phyloP scores from a whole-genome alignment of 1,284 basidiomycete species.

The Coniophora puteana region DNA sequence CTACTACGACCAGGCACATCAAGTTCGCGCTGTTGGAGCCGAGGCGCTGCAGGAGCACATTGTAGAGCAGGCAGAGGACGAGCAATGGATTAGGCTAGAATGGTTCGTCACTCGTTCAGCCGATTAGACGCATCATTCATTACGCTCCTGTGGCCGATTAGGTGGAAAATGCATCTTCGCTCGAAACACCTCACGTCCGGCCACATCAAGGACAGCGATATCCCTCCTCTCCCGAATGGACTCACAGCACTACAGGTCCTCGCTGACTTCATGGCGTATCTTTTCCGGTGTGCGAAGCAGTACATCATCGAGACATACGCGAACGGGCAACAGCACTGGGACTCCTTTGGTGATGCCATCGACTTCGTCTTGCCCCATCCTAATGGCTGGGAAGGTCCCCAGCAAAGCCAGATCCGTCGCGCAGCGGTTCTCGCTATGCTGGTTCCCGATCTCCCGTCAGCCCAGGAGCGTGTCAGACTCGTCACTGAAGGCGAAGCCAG shows the following conservation, averaged over 20 bases:
- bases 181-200: conserved; percentile 26
- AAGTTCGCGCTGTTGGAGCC: conserved; percentile 43
- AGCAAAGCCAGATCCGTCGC: conserved; percentile 33
- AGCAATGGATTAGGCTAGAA: conserved; percentile 41
- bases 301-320: conserved; percentile 47
- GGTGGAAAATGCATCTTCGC: conserved; percentile 58
- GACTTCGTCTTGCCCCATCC: conserved; percentile 39
- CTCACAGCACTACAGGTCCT: conserved; percentile 44
- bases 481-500: conserved; percentile 51
- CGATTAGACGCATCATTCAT: neutral
- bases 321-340: conserved; percentile 35
- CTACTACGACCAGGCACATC: conserved; percentile 45
- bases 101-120: conserved; percentile 34
- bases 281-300: conserved; percentile 38
- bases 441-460: conserved; percentile 18
- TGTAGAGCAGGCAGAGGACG: conserved; percentile 39
- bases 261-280: conserved; percentile 48
- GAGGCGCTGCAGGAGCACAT: conserved; percentile 39
- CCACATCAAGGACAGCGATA: conserved; percentile 21
- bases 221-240: conserved; percentile 42
- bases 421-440: conserved; percentile 30
- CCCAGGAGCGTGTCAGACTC: conserved; percentile 33
- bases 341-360: conserved; percentile 26
- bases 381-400: conserved; percentile 41
- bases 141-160: conserved; percentile 16